phyloP scores from a whole-genome alignment of 192 early-diverging fungal genomes.

The Linnemannia hyalina region DNA sequence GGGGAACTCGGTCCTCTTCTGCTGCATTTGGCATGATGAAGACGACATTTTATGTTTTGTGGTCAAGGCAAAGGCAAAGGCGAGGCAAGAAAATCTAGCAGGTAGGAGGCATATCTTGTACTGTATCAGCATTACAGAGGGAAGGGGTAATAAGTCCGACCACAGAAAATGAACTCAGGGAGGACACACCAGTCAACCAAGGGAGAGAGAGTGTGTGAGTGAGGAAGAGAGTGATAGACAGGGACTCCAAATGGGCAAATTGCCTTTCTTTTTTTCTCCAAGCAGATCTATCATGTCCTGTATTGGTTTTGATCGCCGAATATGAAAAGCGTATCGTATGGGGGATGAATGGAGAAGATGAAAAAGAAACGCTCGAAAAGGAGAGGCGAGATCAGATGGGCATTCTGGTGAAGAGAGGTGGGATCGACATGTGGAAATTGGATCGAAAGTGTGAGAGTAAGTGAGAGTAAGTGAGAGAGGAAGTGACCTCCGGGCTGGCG shows the following conservation, averaged over 20 bases:
- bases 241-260: too few relatives aligned
- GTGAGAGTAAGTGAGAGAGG: too few relatives aligned
- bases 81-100: too few relatives aligned
- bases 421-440: neutral
- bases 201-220: too few relatives aligned
- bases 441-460: neutral
- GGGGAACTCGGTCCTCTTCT: neutral
- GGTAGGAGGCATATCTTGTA: too few relatives aligned
- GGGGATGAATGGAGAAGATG: neutral
- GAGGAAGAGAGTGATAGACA: too few relatives aligned
- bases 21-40: neutral
- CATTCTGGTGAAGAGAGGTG: neutral
- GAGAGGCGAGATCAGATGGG: neutral
- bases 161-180: neutral
- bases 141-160: too few relatives aligned
- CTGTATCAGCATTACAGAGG: too few relatives aligned
- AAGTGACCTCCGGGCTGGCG: neutral
- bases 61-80: too few relatives aligned
- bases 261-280: too few relatives aligned
- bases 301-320: neutral
- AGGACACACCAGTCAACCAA: neutral
- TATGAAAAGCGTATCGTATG: neutral
- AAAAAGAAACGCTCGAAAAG: neutral
- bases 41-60: too few relatives aligned
- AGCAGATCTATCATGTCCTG: too few relatives aligned